Percentiles rank a stretch among this genome's conserved stretches.
These are phyloP conservation scores for Corynascus novoguineensis DNA, from an alignment of 495 filamentous ascomycete genomes.

Conservation along the genomic window DNA sequence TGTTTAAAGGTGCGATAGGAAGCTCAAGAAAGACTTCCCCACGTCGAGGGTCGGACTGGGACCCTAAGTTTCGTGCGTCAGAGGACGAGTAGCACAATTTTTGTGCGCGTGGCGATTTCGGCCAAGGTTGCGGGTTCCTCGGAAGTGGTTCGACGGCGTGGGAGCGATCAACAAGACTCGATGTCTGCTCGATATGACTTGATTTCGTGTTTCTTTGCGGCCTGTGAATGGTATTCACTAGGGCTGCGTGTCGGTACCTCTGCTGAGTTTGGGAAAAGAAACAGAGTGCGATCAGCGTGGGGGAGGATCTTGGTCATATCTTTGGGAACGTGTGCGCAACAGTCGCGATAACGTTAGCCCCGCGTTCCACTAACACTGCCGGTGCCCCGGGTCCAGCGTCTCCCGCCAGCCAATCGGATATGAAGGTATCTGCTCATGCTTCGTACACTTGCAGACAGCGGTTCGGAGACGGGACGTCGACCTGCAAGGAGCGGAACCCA, in stretches of 20 bases:
- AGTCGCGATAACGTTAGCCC: constrained; percentile 9
- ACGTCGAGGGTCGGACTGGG: constrained; percentile 6
- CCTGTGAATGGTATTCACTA: not conserved
- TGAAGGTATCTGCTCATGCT: constrained; percentile 14
- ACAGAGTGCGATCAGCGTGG: not conserved
- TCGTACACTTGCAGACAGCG: constrained; percentile 10
- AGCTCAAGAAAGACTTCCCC: constrained; percentile 33
- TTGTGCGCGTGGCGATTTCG: constrained; percentile 17
- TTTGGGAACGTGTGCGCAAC: constrained; percentile 11
- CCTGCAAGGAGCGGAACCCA: not conserved
- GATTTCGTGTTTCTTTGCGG: not conserved
- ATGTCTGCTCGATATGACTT: not conserved
- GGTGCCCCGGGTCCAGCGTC: not conserved
- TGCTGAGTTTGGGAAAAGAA: too few species aligned
- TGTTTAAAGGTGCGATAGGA: constrained; percentile 66
- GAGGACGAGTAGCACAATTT: constrained; percentile 14
- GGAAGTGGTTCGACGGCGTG: constrained; percentile 1
- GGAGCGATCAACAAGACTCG: not conserved
- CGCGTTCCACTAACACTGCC: constrained; percentile 6
- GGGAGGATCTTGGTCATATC: not conserved
- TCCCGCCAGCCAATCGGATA: constrained; percentile 16
- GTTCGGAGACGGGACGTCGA: not conserved
- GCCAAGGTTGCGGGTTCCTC: constrained; percentile 13
- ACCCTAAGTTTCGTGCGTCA: constrained; percentile 1
- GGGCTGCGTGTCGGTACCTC: not conserved